A percentile compares a stretch with the other conserved stretches of the same genome.
Conservation (phyloP, 2,329 filamentous ascomycete species). For the Stachybotrys chlorohalonatus region DNA sequence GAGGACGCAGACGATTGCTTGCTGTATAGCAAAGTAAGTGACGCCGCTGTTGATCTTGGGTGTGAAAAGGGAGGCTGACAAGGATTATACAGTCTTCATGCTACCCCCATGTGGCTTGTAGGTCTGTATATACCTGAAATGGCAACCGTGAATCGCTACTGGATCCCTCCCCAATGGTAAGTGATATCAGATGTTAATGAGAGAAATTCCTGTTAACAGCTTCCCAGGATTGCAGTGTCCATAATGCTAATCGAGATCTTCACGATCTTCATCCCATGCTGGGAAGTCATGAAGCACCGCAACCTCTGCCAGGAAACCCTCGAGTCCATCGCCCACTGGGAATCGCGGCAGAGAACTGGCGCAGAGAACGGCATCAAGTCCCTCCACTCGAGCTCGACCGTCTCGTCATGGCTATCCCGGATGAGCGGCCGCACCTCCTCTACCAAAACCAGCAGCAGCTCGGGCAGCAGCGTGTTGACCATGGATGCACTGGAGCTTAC, state of each 20-base stretch:
- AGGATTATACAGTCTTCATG: conserved; percentile 38
- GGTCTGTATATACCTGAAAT: conserved; percentile 43
- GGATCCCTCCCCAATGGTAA: conserved; percentile 51
- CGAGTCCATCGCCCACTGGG: conserved; percentile 34
- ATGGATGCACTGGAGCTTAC: conserved; percentile 56
- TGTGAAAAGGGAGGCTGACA: neutral
- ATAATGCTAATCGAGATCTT: conserved; percentile 52
- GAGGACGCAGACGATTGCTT: conserved; percentile 52
- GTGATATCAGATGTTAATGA: conserved; percentile 37
- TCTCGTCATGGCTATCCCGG: conserved; percentile 1
- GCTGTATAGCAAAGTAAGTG: conserved; percentile 34
- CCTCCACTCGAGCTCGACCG: conserved; percentile 3
- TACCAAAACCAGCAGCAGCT: conserved; percentile 3
- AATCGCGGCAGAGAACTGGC: conserved; percentile 23
- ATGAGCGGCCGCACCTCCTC: neutral
- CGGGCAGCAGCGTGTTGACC: conserved; percentile 38
- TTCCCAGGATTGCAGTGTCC: conserved; percentile 33
- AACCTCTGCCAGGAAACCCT: conserved; percentile 31
- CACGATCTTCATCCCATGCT: conserved; percentile 53
- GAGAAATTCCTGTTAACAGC: neutral
- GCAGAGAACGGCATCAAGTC: conserved; percentile 8
- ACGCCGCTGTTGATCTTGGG: neutral
- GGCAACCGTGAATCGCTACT: conserved; percentile 40
- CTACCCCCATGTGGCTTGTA: conserved; percentile 56
- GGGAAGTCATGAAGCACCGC: conserved; percentile 40